These are phyloP conservation scores for Globisporangium middletonii DNA, from an alignment of 352 stramenopile genomes.

Conservation along the genomic window DNA sequence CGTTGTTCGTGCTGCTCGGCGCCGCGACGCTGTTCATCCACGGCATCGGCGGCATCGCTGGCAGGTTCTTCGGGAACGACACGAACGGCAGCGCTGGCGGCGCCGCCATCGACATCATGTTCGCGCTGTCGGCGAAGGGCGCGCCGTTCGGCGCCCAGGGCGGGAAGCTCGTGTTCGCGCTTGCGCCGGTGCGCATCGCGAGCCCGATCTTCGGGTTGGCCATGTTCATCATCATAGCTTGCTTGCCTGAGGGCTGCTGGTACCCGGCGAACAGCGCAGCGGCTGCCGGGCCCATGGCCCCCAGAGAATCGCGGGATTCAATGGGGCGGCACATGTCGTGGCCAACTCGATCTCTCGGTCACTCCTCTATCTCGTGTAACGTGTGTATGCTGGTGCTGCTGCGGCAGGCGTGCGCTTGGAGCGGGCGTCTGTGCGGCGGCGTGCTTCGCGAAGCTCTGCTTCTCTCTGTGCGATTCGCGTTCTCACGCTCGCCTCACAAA, in stretches of 20 bases:
- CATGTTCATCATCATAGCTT: slow-evolving; percentile 19
- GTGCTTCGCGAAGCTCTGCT: neutral
- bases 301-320: slow-evolving; percentile 77
- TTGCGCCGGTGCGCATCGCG: slow-evolving; percentile 16
- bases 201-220: slow-evolving; percentile 11
- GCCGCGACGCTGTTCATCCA: slow-evolving; percentile 10
- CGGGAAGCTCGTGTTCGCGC: slow-evolving; percentile 17
- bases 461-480: neutral
- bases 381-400: slow-evolving; percentile 13
- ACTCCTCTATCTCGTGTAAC: neutral
- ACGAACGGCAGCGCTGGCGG: slow-evolving; percentile 61
- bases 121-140: slow-evolving; percentile 36
- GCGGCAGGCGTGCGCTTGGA: slow-evolving; percentile 17
- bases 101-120: slow-evolving; percentile 56
- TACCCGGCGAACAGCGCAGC: slow-evolving; percentile 73
- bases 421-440: neutral
- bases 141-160: slow-evolving; percentile 22
- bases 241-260: slow-evolving; percentile 50
- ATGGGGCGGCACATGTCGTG: slow-evolving; percentile 74
- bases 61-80: slow-evolving; percentile 54
- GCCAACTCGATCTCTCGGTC: slow-evolving; percentile 11
- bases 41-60: slow-evolving; percentile 47
- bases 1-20: slow-evolving; percentile 6
- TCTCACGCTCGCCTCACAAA: slow-evolving; percentile 1
- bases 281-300: slow-evolving; percentile 66